These are phyloP conservation scores for Lagenaria siceraria DNA, from an alignment of 306 rosid species.

Conservation along the genomic window DNA sequence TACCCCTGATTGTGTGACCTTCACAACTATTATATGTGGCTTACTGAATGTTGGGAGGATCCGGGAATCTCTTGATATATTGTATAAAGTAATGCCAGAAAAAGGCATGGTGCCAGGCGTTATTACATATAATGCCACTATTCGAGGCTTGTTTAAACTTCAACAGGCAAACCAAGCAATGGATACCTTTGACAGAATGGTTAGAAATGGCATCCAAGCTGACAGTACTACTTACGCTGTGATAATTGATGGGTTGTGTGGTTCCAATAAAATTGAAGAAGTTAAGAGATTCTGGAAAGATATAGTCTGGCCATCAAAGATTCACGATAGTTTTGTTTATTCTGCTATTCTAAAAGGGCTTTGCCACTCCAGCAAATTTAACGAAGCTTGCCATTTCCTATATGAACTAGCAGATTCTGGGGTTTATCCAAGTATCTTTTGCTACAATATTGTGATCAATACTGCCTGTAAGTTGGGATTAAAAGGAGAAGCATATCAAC, in stretches of 20 bases:
- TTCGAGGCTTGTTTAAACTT: constrained; percentile 57
- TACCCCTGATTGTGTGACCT: constrained; percentile 63
- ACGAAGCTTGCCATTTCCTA: constrained; percentile 70
- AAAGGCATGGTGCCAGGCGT: constrained; percentile 45
- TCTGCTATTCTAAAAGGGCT: constrained; percentile 73
- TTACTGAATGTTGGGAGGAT: constrained; percentile 46
- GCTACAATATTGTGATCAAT: constrained; percentile 66
- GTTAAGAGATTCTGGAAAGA: constrained; percentile 69
- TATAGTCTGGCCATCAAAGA: constrained; percentile 72
- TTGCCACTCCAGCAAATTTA: constrained; percentile 32
- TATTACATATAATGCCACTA: constrained; percentile 57
- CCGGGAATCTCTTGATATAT: constrained; percentile 40
- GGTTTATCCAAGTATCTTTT: constrained; percentile 53
- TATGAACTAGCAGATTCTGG: constrained; percentile 77
- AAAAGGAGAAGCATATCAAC: constrained; percentile 54
- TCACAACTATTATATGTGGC: constrained; percentile 61
- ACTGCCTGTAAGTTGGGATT: constrained; percentile 48
- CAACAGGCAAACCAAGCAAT: constrained; percentile 39
- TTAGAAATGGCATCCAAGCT: constrained; percentile 26
- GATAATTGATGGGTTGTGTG: constrained; percentile 55
- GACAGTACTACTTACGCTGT: constrained; percentile 46
- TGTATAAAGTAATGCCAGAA: constrained; percentile 39
- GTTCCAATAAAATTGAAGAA: constrained; percentile 48
- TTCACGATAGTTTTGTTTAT: constrained; percentile 68
- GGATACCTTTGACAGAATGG: constrained; percentile 31